phyloP scores from a whole-genome alignment of 192 early-diverging fungal genomes.

The Piromyces sp. region DNA sequence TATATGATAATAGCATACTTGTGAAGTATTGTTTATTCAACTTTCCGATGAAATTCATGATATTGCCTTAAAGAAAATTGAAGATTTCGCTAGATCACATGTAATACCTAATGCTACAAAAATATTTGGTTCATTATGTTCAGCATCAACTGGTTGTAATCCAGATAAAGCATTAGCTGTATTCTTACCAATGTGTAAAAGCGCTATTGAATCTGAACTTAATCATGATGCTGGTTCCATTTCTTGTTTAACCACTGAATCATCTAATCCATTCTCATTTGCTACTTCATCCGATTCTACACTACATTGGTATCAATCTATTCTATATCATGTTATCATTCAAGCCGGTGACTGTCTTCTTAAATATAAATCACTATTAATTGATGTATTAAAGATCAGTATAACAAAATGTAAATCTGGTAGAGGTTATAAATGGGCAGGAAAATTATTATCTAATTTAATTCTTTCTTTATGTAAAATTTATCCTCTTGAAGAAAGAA shows the following conservation, averaged over 20 bases:
- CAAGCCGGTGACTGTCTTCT: conserved; percentile 26
- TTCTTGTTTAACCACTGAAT: conserved; percentile 12
- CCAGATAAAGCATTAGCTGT: conserved; percentile 22
- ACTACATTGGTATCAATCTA: conserved; percentile 62
- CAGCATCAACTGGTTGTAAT: conserved; percentile 15
- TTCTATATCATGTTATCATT: conserved; percentile 34
- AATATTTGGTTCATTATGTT: conserved; percentile 34
- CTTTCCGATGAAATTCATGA: conserved; percentile 43
- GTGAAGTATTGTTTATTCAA: conserved; percentile 50
- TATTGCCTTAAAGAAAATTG: conserved; percentile 35
- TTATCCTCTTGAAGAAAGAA: conserved; percentile 41
- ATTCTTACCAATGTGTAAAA: conserved; percentile 37
- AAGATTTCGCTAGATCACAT: conserved; percentile 31
- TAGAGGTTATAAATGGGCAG: conserved; percentile 54
- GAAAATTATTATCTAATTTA: conserved; percentile 29
- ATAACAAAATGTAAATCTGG: conserved; percentile 30
- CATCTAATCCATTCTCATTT: conserved; percentile 22
- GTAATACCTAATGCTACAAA: conserved; percentile 53
- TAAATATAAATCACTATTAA: conserved; percentile 23
- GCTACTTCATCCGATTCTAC: conserved; percentile 37
- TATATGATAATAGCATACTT: conserved; percentile 31
- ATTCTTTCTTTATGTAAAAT: conserved; percentile 23
- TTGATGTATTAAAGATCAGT: conserved; percentile 25
- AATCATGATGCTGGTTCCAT: conserved; percentile 39
- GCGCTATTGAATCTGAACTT: conserved; percentile 41